phyloP scores from a whole-genome alignment of 352 stramenopile species.

The Phytopythium sindhum region DNA sequence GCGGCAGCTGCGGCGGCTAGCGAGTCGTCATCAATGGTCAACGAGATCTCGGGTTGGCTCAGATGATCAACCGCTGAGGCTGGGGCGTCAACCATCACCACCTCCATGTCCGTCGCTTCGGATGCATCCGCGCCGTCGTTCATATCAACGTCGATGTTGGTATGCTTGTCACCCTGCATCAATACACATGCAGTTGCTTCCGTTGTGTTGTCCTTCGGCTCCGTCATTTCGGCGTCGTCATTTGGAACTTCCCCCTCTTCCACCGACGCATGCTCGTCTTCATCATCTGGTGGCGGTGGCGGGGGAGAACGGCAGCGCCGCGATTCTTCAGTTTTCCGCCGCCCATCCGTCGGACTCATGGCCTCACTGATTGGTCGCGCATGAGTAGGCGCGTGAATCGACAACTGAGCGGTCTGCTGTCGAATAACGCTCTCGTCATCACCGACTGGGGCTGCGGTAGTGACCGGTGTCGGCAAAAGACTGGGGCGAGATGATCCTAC shows the following conservation, averaged over 20 bases:
- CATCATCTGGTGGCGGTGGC: not conserved
- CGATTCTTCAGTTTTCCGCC: not conserved
- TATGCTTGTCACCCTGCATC: not conserved
- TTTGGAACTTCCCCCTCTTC: constrained; percentile 1
- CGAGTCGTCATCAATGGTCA: not conserved
- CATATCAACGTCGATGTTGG: not conserved
- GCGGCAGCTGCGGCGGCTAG: not conserved
- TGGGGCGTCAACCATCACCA: not conserved
- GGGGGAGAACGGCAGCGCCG: not conserved
- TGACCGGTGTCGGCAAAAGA: not conserved
- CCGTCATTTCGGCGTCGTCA: constrained; percentile 1
- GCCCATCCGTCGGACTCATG: constrained; percentile 4
- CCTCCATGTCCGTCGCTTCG: not conserved
- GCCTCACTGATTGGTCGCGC: constrained; percentile 1
- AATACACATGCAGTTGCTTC: not conserved
- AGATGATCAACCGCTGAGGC: not conserved
- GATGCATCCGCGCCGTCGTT: not conserved
- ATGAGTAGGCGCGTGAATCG: not conserved
- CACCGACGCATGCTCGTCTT: not conserved
- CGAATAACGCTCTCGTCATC: not conserved
- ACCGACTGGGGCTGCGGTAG: not conserved
- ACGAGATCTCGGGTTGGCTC: not conserved
- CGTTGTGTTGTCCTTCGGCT: not conserved
- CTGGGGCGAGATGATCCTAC: not conserved
- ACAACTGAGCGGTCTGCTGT: not conserved